Evolutionary conservation across 768 basidiomycete species (phyloP).

Genomic region (Rhizopogon vesiculosus): DNA sequence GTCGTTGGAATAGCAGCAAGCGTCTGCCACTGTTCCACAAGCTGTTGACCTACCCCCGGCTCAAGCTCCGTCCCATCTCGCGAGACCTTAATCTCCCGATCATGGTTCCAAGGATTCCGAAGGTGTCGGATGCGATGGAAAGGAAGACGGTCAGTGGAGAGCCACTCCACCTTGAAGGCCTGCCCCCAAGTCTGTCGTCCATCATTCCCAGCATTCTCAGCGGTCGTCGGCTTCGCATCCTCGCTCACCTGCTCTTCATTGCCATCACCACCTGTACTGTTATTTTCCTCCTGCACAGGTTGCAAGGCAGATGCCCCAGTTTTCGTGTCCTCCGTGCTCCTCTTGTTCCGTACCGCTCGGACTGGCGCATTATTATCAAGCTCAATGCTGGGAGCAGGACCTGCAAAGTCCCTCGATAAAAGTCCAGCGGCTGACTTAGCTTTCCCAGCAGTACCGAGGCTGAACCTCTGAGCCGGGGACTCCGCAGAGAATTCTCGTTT

Average conservation of each 20-base stretch:
- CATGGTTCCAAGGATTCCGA: conserved; percentile 92
- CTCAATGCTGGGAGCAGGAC: conserved; percentile 24
- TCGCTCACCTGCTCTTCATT: conserved; percentile 16
- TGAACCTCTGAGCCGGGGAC: conserved; percentile 22
- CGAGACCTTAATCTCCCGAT: conserved; percentile 75
- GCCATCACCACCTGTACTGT: conserved; percentile 8
- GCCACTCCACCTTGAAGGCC: conserved; percentile 81
- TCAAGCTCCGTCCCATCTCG: conserved; percentile 93
- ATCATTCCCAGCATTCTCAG: background rate
- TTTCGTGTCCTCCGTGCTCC: conserved; percentile 14
- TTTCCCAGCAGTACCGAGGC: conserved; percentile 24
- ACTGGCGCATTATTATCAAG: conserved; percentile 37
- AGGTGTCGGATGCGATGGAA: conserved; percentile 76
- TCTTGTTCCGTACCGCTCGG: conserved; percentile 22
- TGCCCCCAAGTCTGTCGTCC: conserved; percentile 57
- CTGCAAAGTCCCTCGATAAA: background rate
- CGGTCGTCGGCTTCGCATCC: conserved; percentile 2
- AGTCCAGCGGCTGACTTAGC: background rate
- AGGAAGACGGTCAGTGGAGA: conserved; percentile 63
- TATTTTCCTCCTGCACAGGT: conserved; percentile 20
- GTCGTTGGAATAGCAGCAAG: conserved; percentile 19
- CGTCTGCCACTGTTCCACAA: conserved; percentile 67
- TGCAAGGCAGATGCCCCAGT: conserved; percentile 9
- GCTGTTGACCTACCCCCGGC: conserved; percentile 60
- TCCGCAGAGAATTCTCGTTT: conserved; percentile 28